A percentile compares a stretch with the other conserved stretches of the same genome.
phyloP scores from a whole-genome alignment of 2,329 filamentous ascomycete genomes.

The Beauveria scarabaeidicola region DNA sequence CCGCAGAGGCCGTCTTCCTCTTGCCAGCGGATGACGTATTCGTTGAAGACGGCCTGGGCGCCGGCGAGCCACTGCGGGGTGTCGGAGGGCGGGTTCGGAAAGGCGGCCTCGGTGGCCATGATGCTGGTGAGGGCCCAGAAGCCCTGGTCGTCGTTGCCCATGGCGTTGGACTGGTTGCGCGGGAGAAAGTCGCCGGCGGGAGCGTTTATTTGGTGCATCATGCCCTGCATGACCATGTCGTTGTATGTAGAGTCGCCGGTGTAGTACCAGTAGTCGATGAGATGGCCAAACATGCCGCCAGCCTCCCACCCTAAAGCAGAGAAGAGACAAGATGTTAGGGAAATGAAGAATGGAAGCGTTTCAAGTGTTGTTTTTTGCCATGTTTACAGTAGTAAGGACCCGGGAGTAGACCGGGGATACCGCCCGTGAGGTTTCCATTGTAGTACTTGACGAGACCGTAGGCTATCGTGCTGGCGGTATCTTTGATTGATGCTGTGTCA shows the following conservation, averaged over 20 bases:
- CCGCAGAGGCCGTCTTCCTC: constrained; percentile 40
- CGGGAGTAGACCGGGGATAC: constrained; percentile 49
- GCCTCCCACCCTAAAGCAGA: constrained; percentile 49
- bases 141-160: constrained; percentile 60
- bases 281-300: constrained; percentile 53
- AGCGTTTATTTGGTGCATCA: constrained; percentile 44
- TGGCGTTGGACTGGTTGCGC: constrained; percentile 41
- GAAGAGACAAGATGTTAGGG: constrained; percentile 10
- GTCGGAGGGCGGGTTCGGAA: constrained; percentile 50
- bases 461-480: constrained; percentile 38
- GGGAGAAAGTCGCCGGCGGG: constrained; percentile 51
- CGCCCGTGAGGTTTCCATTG: constrained; percentile 50
- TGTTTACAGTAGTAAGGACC: constrained; percentile 55
- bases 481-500: constrained; percentile 39
- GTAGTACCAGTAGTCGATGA: constrained; percentile 58
- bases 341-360: constrained; percentile 16
- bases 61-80: constrained; percentile 66
- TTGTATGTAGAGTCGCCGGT: constrained; percentile 56
- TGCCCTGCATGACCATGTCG: constrained; percentile 41
- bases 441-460: constrained; percentile 43
- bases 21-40: constrained; percentile 68
- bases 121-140: constrained; percentile 71
- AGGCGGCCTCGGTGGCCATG: constrained; percentile 62
- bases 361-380: constrained; percentile 6
- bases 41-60: constrained; percentile 72